phyloP scores from a whole-genome alignment of 2,329 filamentous ascomycete species.

The Aspergillus persii region DNA sequence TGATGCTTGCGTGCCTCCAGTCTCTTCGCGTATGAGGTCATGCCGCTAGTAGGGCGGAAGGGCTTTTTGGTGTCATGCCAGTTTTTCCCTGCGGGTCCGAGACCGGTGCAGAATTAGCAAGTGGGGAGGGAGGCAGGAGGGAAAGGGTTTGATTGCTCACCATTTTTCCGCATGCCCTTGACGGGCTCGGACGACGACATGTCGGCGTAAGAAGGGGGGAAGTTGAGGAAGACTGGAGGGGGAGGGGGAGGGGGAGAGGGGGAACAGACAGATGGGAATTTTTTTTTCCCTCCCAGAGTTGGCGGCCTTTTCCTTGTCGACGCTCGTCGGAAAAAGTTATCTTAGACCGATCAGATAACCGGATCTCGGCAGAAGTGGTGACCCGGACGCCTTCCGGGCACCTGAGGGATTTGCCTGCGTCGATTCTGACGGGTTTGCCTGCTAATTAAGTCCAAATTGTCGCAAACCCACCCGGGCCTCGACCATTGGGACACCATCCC shows the following conservation, averaged over 20 bases:
- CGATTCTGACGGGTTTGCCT: conserved; percentile 15
- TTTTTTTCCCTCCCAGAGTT: background rate
- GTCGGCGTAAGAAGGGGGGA: conserved; percentile 2
- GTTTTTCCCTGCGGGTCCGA: conserved; percentile 71
- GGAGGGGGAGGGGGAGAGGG: background rate
- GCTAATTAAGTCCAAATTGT: conserved; percentile 2
- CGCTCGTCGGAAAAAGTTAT: conserved; percentile 28
- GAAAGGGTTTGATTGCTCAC: conserved; percentile 47
- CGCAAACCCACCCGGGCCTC: conserved; percentile 15
- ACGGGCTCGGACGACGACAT: conserved; percentile 32
- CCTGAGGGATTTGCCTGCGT: conserved; percentile 17
- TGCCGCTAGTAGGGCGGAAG: conserved; percentile 77
- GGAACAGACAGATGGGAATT: conserved; percentile 7
- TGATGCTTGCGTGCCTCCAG: conserved; percentile 66
- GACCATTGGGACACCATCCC: conserved; percentile 17
- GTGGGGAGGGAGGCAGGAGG: background rate
- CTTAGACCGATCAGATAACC: conserved; percentile 46
- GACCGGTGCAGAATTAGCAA: conserved; percentile 20
- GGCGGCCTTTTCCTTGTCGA: conserved; percentile 1
- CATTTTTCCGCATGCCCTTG: conserved; percentile 79
- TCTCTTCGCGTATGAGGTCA: conserved; percentile 76
- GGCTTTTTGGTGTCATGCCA: conserved; percentile 83
- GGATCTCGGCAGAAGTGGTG: conserved; percentile 35
- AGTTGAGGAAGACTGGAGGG: background rate
- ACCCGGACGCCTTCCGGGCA: conserved; percentile 14